These are phyloP conservation scores for Volvox reticuliferus DNA, from an alignment of 139 green algal species.

Conservation along the genomic window DNA sequence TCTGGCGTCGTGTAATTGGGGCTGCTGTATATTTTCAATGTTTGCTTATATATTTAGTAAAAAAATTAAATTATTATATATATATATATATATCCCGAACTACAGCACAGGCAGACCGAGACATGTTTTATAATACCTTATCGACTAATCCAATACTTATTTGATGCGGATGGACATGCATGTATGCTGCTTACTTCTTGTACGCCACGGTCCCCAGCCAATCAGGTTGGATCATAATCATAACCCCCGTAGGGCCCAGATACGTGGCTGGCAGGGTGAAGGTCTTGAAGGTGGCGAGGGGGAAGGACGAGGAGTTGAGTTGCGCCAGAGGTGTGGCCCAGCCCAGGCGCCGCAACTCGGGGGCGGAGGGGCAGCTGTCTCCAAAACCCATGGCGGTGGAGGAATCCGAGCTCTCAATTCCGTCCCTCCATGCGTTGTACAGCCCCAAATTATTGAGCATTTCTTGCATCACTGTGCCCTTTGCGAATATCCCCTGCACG, in stretches of 20 bases:
- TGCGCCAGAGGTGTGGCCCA: not conserved
- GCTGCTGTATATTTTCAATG: no score
- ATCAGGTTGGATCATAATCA: not conserved
- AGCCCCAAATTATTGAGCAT: not conserved
- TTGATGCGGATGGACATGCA: no score
- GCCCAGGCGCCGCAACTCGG: constrained; percentile 1
- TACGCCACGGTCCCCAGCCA: not conserved
- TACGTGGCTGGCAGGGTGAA: constrained; percentile 23
- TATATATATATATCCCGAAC: no score
- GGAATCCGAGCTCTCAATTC: not conserved
- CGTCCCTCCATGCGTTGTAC: not conserved
- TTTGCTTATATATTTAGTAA: no score
- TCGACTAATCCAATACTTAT: no score
- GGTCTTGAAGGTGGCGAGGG: not conserved
- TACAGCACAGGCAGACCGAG: no score
- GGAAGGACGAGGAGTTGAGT: not conserved
- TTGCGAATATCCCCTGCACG: not conserved
- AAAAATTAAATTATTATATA: no score
- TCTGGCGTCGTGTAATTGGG: no score
- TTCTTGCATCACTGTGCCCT: not conserved
- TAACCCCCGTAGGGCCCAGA: not conserved
- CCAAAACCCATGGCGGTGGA: not conserved
- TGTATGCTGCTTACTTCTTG: not conserved
- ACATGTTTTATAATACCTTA: no score
- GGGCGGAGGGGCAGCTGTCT: constrained; percentile 10